Base-by-base conservation (phyloP, 495 filamentous ascomycete genomes). In the Trichocladium uniseriatum region DNA sequence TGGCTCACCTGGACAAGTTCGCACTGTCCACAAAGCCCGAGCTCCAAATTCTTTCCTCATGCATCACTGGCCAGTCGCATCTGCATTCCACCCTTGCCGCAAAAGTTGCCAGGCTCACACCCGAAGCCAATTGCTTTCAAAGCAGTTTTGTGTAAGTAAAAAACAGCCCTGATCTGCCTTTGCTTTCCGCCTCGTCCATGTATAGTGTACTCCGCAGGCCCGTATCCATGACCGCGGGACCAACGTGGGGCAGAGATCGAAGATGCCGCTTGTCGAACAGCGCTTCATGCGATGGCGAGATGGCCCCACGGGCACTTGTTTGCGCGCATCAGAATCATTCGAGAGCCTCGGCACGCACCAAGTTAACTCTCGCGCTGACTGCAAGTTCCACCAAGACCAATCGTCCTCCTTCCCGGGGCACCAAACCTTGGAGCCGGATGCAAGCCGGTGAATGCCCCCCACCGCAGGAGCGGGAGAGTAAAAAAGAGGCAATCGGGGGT, bases 191-290 rank as follows among this genome's bases (percentile, higher is more conserved):
- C n/a, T n/a, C n/a, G n/a, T n/a, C n/a, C n/a, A n/a, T n/a, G n/a
- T n/a, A n/a, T 38, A 6, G 16, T 4, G 2, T 38, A 6, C 16
- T 36, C 11, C 37, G 14, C 14, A 48, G 32, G 36, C 45, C 45
- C 45, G 21, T 11, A 15, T 38, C 45, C 45, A 48, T 40, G 36
- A 48, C 45, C 21, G 34, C 45, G 45, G 45, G 35, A 48, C 19
- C n/a, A 6, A 11, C 21, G 11, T 39, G 35, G 9, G 14, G 15
- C 27, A 15, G 8, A 14, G 15, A 43, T 3, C 9, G 2, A 6
- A 21, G 2, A 14, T 11, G 41, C 4, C 34, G 34, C 34, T n/a
- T n/a, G n/a, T n/a, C n/a, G 27, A 29, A 29, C 27, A 29, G 27
- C 27, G 5, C 10, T 5, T 29, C 5, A 29, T 29, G 27, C 27